phyloP scores from a whole-genome alignment of 2,329 filamentous ascomycete genomes.

The Aspergillus jensenii region DNA sequence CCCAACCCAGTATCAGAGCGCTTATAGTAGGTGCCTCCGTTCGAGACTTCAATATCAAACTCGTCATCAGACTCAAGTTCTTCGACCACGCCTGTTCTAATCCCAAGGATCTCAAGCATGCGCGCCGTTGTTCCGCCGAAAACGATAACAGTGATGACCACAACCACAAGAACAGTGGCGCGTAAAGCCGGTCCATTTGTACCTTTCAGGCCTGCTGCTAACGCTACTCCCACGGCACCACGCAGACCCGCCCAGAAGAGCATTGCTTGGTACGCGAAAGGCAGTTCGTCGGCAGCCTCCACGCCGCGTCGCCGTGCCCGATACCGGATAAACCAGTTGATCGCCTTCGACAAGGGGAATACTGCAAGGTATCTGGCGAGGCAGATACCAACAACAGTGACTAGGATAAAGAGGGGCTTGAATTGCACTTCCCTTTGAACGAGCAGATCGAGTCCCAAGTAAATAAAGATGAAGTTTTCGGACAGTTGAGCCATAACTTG shows the following conservation, averaged over 20 bases:
- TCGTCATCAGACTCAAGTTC: conserved; percentile 98
- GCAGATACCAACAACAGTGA: conserved; percentile 89
- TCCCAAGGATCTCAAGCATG: conserved; percentile 97
- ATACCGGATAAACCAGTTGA: conserved; percentile 92
- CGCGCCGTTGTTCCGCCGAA: conserved; percentile 96
- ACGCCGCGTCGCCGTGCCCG: conserved; percentile 73
- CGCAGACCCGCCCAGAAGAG: conserved; percentile 98
- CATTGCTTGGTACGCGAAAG: conserved; percentile 97
- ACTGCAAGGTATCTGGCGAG: conserved; percentile 90
- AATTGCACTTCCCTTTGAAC: conserved; percentile 85
- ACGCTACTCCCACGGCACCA: conserved; percentile 90
- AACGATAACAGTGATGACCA: conserved; percentile 96
- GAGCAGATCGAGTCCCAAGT: conserved; percentile 90
- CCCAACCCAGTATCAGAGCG: conserved; percentile 75
- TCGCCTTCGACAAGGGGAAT: conserved; percentile 83
- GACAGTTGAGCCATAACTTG: conserved; percentile 91
- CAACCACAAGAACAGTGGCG: conserved; percentile 94
- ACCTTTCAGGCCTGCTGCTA: conserved; percentile 84
- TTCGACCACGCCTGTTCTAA: conserved; percentile 91
- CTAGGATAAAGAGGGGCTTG: conserved; percentile 91
- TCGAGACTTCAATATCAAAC: conserved; percentile 86
- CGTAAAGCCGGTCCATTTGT: conserved; percentile 79
- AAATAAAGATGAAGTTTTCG: conserved; percentile 99
- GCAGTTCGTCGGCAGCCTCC: conserved; percentile 81
- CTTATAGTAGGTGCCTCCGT: conserved; percentile 74